Evolutionary conservation across 1,139 yeast species (phyloP).

Genomic region (Pneumocystis oryctolagi): DNA sequence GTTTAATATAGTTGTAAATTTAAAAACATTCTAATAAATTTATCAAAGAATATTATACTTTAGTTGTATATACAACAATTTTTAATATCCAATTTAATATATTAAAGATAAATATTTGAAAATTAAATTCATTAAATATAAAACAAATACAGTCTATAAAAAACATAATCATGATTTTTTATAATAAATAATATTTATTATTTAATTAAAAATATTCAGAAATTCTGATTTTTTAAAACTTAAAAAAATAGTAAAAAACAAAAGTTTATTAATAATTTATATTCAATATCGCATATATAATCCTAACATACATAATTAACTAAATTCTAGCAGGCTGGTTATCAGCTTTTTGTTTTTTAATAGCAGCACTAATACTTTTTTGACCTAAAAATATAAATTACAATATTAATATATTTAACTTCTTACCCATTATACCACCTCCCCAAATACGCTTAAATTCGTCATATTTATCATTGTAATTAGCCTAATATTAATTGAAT

Average conservation of each 20-base stretch:
- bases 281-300: neutral
- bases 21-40: neutral
- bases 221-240: no score
- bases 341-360: neutral
- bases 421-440: slow-evolving; percentile 95
- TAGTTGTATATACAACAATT: neutral
- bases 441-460: slow-evolving; percentile 98
- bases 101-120: neutral
- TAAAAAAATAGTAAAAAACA: neutral
- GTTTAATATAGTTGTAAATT: neutral
- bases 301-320: neutral
- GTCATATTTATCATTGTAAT: slow-evolving; percentile 85
- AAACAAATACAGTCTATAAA: no score
- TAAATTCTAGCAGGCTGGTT: neutral
- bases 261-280: neutral
- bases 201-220: neutral
- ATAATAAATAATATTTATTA: neutral
- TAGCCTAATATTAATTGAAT: slow-evolving; percentile 26
- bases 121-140: no score
- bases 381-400: neutral
- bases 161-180: no score
- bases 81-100: neutral
- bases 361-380: neutral
- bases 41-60: neutral
- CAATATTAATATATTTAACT: slow-evolving; percentile 27